Conservation (phyloP, 2,329 filamentous ascomycete species). For the Colletotrichum sojae region DNA sequence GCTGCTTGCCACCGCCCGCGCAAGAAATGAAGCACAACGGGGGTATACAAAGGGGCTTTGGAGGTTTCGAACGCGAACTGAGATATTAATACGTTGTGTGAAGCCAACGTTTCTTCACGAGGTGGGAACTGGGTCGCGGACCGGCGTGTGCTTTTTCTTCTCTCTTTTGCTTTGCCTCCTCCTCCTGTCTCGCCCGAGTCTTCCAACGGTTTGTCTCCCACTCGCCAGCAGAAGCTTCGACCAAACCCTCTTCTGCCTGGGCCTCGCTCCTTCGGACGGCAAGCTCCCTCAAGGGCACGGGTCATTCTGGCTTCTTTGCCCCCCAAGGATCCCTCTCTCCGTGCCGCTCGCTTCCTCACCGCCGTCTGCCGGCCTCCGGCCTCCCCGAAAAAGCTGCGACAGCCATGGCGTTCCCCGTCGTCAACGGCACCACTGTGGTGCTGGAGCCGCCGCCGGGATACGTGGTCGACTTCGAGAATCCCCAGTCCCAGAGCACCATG, state of each 20-base stretch:
- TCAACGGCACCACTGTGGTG: conserved; percentile 46
- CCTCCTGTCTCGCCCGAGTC: no score
- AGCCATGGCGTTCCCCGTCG: conserved; percentile 40
- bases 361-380: not conserved
- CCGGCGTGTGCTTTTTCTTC: not conserved
- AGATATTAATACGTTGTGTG: not conserved
- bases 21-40: no score
- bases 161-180: not conserved
- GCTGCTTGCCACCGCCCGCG: not conserved
- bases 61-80: not conserved
- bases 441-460: conserved; percentile 49
- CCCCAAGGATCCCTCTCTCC: not conserved
- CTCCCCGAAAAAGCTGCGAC: not conserved
- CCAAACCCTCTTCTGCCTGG: not conserved
- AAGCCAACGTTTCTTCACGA: not conserved
- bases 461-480: conserved; percentile 52
- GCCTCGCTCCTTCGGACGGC: not conserved
- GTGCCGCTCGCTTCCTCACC: not conserved
- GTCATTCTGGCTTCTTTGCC: not conserved
- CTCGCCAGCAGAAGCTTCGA: not conserved
- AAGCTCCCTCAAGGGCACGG: not conserved
- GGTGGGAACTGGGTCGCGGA: not conserved
- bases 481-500: conserved; percentile 44
- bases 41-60: not conserved
- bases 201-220: not conserved